Base-by-base conservation (phyloP, 192 early-diverging fungal genomes). In the Spinellus fusiger region DNA sequence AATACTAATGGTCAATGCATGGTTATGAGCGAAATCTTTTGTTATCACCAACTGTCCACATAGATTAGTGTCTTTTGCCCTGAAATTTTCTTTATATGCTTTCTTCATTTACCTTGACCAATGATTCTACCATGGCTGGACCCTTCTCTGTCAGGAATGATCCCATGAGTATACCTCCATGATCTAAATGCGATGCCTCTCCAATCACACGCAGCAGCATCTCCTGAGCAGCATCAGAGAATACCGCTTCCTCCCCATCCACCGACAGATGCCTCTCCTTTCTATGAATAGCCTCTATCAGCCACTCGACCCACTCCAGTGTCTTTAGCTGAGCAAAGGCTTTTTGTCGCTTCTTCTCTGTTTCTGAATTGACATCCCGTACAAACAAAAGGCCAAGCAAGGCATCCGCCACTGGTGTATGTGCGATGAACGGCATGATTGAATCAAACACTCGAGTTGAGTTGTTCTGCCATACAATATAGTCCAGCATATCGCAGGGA, bases 171-270 rank as follows among this genome's bases (percentile, higher is more conserved):
- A 49, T 10, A 65, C 65, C 58, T 13, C 63, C 53, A 61, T 71
- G 59, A 38, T 71, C 64, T 18, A 64, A 47, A 6, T 61, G 49
- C 13, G 55, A 59, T 0, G 50, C 46, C 31, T 71, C 69, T 54
- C 65, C 69, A 32, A 71, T 55, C 18, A 61, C 35, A 31, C 69
- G 62, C 15, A 71, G 26, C 10, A 71, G 48, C 4, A 71, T 34
- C 22, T 71, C 60, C n/a, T 50, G 46, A 3, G 61, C 35, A 25
- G 63, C 49, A 13, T 38, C 64, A 10, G 53, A 37, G 28, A 61
- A 61, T 4, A 9, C 49, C 31, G 61, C 49, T 51, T 44, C 26
- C 12, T 65, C 63, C 58, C 44, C 22, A 12, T 44, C 46, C 4
- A 25, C 40, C 23, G 26, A 10, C 26, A 22, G 4, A 26, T 50